A percentile compares a stretch with the other conserved stretches of the same genome.
phyloP scores from a whole-genome alignment of 371 early-diverging fungal genomes.

The Thermomucor indicae-seudaticae region DNA sequence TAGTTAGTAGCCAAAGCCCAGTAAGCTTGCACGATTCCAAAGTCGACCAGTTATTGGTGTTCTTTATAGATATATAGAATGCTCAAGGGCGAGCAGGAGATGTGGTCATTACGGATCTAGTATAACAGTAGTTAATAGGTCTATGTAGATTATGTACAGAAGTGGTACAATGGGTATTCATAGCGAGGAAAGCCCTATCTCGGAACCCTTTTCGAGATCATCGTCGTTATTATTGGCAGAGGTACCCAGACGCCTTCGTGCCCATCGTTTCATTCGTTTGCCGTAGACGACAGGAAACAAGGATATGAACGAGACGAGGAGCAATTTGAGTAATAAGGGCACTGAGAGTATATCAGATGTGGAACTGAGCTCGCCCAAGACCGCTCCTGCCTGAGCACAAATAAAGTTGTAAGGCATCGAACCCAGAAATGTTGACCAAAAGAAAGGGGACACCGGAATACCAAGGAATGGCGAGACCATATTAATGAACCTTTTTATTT shows the following conservation, averaged over 20 bases:
- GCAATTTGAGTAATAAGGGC: conserved; percentile 32
- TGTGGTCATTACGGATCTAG: too few species aligned
- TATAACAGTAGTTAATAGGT: too few species aligned
- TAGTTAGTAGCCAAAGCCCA: too few species aligned
- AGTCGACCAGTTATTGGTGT: too few species aligned
- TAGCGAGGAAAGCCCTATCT: too few species aligned
- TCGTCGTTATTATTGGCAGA: not conserved
- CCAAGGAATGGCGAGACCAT: conserved; percentile 41
- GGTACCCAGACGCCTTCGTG: conserved; percentile 8
- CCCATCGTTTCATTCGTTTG: conserved; percentile 26
- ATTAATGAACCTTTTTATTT: conserved; percentile 31
- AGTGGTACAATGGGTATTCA: too few species aligned
- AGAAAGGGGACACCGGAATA: conserved; percentile 41
- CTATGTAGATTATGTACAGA: too few species aligned
- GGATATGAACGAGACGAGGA: conserved; percentile 39
- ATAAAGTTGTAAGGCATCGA: conserved; percentile 47
- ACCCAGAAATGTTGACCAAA: conserved; percentile 45
- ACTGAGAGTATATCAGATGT: conserved; percentile 45
- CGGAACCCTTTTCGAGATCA: conserved; percentile 8
- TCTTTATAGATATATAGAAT: too few species aligned
- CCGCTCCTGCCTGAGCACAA: conserved; percentile 45
- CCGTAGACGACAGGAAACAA: conserved; percentile 48
- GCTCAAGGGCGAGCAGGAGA: too few species aligned
- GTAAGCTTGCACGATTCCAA: too few species aligned
- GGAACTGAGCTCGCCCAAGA: conserved; percentile 39